Evolutionary conservation across 352 stramenopile genomes (phyloP).

Genomic region (Phytophthora rubi): DNA sequence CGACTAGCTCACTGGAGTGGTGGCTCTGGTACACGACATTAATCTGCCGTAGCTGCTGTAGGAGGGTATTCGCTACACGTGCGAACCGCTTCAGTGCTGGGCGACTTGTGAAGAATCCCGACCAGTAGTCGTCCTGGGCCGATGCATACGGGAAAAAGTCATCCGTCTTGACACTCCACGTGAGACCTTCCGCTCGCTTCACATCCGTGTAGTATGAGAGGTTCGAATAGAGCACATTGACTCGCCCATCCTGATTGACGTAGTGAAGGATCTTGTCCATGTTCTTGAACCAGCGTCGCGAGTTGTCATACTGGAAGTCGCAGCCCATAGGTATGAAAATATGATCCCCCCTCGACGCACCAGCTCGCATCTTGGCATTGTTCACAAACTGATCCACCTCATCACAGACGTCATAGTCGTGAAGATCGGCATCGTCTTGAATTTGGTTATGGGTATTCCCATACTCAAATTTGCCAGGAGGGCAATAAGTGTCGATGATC

Average conservation of each 20-base stretch:
- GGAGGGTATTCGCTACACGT: constrained; percentile 85
- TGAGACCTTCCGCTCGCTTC: constrained; percentile 86
- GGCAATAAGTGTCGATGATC: constrained; percentile 86
- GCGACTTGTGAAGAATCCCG: constrained; percentile 96
- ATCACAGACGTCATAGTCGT: constrained; percentile 90
- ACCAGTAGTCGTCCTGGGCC: constrained; percentile 93
- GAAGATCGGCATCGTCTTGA: constrained; percentile 86
- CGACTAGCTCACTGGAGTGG: constrained; percentile 52
- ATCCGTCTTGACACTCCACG: constrained; percentile 92
- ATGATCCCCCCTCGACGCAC: constrained; percentile 79
- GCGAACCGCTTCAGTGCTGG: constrained; percentile 93
- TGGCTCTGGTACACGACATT: constrained; percentile 81
- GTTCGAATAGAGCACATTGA: constrained; percentile 98
- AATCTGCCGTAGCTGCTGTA: constrained; percentile 93
- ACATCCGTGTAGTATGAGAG: constrained; percentile 95
- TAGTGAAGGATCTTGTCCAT: constrained; percentile 97
- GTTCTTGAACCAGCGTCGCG: constrained; percentile 93
- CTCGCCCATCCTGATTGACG: constrained; percentile 88
- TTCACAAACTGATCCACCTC: constrained; percentile 89
- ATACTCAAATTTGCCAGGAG: constrained; percentile 81
- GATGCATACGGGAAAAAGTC: constrained; percentile 98
- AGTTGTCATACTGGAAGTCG: constrained; percentile 95
- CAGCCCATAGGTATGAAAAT: constrained; percentile 93
- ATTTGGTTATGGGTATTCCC: constrained; percentile 74
- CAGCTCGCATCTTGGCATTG: constrained; percentile 69